These are phyloP conservation scores for Catharanthus roseus DNA, from an alignment of 257 asterid species.

Conservation along the genomic window DNA sequence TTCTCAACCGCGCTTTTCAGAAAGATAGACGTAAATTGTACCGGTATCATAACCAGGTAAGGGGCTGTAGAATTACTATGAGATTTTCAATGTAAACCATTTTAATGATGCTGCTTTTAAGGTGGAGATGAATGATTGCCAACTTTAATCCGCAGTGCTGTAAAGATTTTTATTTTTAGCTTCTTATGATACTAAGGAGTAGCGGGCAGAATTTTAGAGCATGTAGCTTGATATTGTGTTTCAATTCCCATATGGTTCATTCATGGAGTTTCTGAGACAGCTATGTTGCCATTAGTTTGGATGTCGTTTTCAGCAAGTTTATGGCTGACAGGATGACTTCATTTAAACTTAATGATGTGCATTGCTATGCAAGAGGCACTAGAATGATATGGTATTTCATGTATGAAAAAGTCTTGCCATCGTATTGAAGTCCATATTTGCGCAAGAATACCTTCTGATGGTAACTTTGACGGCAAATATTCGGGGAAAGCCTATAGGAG, in stretches of 20 bases:
- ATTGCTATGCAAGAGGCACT: background rate
- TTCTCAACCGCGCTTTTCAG: slow-evolving; percentile 75
- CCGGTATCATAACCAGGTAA: slow-evolving; percentile 84
- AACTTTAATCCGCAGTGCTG: background rate
- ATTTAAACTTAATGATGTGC: background rate
- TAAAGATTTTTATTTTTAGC: background rate
- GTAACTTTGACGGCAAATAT: background rate
- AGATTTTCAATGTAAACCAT: background rate
- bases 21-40: slow-evolving; percentile 66
- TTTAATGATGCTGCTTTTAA: background rate
- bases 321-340: background rate
- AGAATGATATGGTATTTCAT: no score
- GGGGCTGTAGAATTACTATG: background rate
- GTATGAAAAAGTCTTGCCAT: background rate
- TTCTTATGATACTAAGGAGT: background rate
- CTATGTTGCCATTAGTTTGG: background rate
- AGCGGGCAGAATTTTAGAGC: background rate
- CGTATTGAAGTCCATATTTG: background rate
- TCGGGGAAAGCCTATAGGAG: background rate
- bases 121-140: background rate
- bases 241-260: background rate
- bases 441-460: background rate
- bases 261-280: background rate
- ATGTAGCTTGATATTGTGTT: background rate
- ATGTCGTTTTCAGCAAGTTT: background rate